A percentile compares a stretch with the other conserved stretches of the same genome.
Evolutionary conservation across 495 filamentous ascomycete genomes (phyloP).

Genomic region (Penicillium taxi): DNA sequence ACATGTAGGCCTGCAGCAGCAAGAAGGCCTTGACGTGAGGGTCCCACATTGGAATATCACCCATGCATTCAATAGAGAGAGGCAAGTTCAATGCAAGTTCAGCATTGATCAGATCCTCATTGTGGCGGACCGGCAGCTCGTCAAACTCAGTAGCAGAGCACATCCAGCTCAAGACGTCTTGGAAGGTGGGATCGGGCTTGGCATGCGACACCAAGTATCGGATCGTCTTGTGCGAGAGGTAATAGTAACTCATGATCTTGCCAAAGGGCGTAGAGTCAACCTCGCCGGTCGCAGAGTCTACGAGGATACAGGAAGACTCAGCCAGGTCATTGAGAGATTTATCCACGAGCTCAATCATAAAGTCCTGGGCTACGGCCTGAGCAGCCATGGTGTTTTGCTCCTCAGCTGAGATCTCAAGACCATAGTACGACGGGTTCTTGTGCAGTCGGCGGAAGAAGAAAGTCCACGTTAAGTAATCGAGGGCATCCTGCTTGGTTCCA

Average conservation of each 20-base stretch:
- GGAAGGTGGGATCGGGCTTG: slow-evolving; percentile 68
- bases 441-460: slow-evolving; percentile 97
- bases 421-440: slow-evolving; percentile 98
- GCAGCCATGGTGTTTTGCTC: slow-evolving; percentile 87
- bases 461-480: slow-evolving; percentile 98
- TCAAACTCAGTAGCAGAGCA: slow-evolving; percentile 90
- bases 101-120: slow-evolving; percentile 95
- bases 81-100: slow-evolving; percentile 79
- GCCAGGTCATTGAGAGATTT: slow-evolving; percentile 72
- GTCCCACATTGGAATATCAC: slow-evolving; percentile 87
- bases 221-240: slow-evolving; percentile 93
- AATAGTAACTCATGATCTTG: slow-evolving; percentile 99
- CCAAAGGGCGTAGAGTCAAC: slow-evolving; percentile 82
- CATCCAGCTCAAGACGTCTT: slow-evolving; percentile 90
- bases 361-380: slow-evolving; percentile 78
- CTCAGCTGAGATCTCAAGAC: slow-evolving; percentile 85
- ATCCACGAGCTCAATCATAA: slow-evolving; percentile 85
- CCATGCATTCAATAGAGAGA: slow-evolving; percentile 56
- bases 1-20: slow-evolving; percentile 90
- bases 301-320: slow-evolving; percentile 70
- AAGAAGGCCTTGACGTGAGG: slow-evolving; percentile 96
- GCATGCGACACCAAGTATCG: slow-evolving; percentile 69
- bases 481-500: slow-evolving; percentile 85
- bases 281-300: slow-evolving; percentile 74
- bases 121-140: slow-evolving; percentile 96